Base-by-base conservation (phyloP, 495 filamentous ascomycete species). In the Paragyromitra xinjiangensis region DNA sequence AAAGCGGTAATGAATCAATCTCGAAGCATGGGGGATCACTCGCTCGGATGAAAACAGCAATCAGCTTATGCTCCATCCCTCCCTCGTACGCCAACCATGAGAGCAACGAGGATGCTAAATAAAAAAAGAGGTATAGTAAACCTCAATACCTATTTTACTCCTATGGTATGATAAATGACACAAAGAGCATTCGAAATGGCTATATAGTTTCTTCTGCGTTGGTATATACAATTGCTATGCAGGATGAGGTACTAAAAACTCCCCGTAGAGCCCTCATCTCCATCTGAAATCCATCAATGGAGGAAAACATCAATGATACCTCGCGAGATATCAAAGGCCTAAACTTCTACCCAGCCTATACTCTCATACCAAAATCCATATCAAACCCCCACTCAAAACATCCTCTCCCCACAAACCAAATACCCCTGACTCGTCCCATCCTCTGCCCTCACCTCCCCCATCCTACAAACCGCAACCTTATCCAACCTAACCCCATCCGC, bases 391-490 rank as follows among this genome's bases (percentile, higher is more conserved):
- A 12, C 58, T 14, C 29, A 53, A 61, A 73, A 34, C n/a, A 7
- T 2, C 29, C 22, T 26, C 61, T 61, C 69, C 11, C 42, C 69
- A n/a, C 37, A 53, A 11, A 73, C 69, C 6, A 73, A 37, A 59
- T 77, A 64, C 40, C 74, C 61, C 19, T 56, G 40, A 50, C 62
- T 73, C 51, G 37, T 88, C 88, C 85, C 88, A n/a, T 39, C 61
- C 48, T 12, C 14, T 9, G 26, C 51, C 42, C 24, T 51, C 39
- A 64, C 90, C 51, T 92, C 92, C 0, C 92, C 92, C 92, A 94
- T 94, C 83, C 87, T 88, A 81, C 91, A 95, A 63, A 96, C 90
- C 40, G 87, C 89, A 7, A 96, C 81, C 48, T 85, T 88, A 65
- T 92, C 88, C 44, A 94, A 67, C 19, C 83, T 84, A 19, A 92